Evolutionary conservation across 768 basidiomycete species (phyloP), one percentile per base, ranked within the genome.

Genomic region (Phlebiopsis gigantea): DNA sequence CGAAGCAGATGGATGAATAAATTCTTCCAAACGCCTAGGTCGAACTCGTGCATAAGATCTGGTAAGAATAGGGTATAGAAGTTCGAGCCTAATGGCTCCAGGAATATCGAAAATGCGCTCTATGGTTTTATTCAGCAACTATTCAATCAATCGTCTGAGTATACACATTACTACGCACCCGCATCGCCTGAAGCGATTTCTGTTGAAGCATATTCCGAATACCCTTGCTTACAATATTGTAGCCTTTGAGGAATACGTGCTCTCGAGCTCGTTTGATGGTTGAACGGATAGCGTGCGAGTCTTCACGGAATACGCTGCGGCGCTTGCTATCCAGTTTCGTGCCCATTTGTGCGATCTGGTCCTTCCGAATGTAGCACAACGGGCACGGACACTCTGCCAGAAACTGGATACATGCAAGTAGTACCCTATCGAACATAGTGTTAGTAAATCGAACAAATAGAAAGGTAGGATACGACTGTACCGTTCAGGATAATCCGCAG

Each of bases 341-440:
- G 0, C 76, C 76, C 17, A 78, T 46, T 0, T 50, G 48, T 30
- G 67, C 57, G 5, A 78, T 58, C 0, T 67, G 39, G 0, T 59
- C 53, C 51, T 72, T 74, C 7, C 44, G 45, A 24, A 73, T 58
- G 0, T 69, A 55, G 53, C 77, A 79, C 0, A 69, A 61, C 0
- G 75, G 75, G 57, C 77, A 78, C 14, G 72, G 75, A 46, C 69
- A 77, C 0, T 59, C 9, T 0, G 74, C 79, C 14, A 72, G 68
- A 50, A 74, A 70, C 5, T 71, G 66, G 2, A 79, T 73, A 7
- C 66, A 65, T 0, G 75, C 68, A 1, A 77, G 46, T 0, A 77
- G 64, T 8, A 75, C 60, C 57, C 73, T 75, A 46, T n/a, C 34
- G 17, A 42, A n/a, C n/a, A 5, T 6, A 14, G 17, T n/a, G 8